Base-by-base conservation (phyloP, 2,329 filamentous ascomycete genomes). In the Kalmusia sp. region DNA sequence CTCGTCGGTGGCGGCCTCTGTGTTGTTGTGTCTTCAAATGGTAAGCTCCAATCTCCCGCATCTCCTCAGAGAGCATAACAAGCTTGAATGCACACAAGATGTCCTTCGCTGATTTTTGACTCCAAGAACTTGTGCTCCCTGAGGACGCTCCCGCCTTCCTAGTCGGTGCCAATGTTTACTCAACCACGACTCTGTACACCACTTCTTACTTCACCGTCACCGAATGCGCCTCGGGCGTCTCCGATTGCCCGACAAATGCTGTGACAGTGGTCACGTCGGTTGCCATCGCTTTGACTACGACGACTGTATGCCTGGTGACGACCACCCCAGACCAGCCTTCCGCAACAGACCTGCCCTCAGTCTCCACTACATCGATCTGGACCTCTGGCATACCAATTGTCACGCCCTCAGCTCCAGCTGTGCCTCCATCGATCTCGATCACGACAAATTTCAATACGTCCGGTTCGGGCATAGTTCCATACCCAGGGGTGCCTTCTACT, bases 201-300 rank as follows among this genome's bases (percentile, higher is more conserved):
- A 55, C 53, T 33, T 52, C 53, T 22, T 49, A 49, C 49, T 45
- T 39, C 56, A 77, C 75, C 27, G 65, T 77, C 58, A 67, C 60
- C 57, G 63, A 67, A 56, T 55, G 53, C 24, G 53, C 40, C 25
- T 24, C 49, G 15, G 31, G 46, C 37, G 65, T 78, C 61, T 71
- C 65, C 58, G 66, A 72, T 59, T 78, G 77, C 63, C 68, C 69
- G n/a, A 59, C 73, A 12, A 62, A 68, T 39, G 64, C 65, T 19
- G 68, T 71, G 17, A 65, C 69, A 7, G 63, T 73, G 43, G 58
- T 75, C 54, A 80, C 78, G 21, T 71, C 73, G 39, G 68, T 74
- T 55, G 58, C 77, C 45, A 65, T 73, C 37, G 61, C 74, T 37
- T 75, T 49, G 12, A 45, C 28, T 30, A 77, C 54, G n/a, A 54